Evolutionary conservation across 805 yeast species (phyloP), one percentile per base, ranked within the genome.

Genomic region (Lipomyces sp.): DNA sequence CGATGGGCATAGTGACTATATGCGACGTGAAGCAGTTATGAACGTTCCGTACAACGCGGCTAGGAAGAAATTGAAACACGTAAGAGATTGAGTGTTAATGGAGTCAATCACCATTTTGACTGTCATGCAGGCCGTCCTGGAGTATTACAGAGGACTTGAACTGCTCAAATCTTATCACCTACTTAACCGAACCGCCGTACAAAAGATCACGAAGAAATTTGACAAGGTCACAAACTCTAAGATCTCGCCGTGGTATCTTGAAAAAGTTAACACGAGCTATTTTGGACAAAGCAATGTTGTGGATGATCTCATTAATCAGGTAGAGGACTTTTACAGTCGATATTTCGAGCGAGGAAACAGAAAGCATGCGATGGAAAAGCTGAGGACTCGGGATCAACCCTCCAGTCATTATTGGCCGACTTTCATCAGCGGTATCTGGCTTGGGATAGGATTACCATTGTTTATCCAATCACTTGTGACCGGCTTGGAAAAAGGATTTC

Each of bases 141-240:
- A 91, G 73, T 88, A 84, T 71, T 92, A 91, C 76, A 82, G 94
- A 65, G 85, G 90, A 7, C 79, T 92, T 68, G 90, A 90, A 66
- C 81, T 90, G 45, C 78, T 90, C 59, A 85, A 85, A 69, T 88
- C 90, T 0, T 95, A 87, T 76, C 82, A 90, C 70, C 81, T 87
- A 58, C 77, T 93, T 72, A 95, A 95, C 77, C 82, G 92, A 37
- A 92, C 97, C 0, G 99, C 96, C 0, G 86, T 93, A 73, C 84
- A 97, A 61, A 95, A 95, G 74, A 87, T 95, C 73, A 82, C 92
- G 65, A 95, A 95, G 75, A 95, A 95, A 76, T 93, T 86, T 75
- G 99, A 95, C 77, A 95, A 95, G 74, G 82, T 88, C 3, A 82
- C 87, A 1, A 75, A 80, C 11, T 79, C 85, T 8, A 71, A 79